Evolutionary conservation across 2,329 filamentous ascomycete genomes (phyloP).

Genomic region (Arthroderma uncinatum): DNA sequence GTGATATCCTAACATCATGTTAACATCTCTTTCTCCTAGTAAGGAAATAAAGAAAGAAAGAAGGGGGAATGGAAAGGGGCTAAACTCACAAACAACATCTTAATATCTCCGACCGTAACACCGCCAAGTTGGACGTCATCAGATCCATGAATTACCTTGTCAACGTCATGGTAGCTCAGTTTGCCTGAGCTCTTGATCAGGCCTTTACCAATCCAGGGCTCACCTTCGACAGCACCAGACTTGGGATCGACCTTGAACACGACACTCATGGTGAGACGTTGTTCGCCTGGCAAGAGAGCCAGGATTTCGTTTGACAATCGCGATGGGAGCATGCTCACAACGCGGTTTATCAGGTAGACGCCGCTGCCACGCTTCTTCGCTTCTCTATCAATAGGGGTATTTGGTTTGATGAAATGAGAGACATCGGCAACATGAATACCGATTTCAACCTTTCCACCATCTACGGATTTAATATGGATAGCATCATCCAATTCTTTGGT

Average conservation of each 20-base stretch:
- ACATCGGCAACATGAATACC: conserved; percentile 93
- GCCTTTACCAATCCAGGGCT: conserved; percentile 87
- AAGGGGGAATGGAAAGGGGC: not conserved
- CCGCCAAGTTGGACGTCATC: conserved; percentile 53
- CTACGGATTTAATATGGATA: conserved; percentile 74
- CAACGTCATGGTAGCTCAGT: conserved; percentile 73
- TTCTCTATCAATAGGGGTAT: conserved; percentile 90
- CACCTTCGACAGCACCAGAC: conserved; percentile 72
- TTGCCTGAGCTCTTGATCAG: conserved; percentile 87
- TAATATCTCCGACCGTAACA: conserved; percentile 63
- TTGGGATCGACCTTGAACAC: conserved; percentile 81
- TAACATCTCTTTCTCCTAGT: not conserved
- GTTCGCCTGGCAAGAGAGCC: conserved; percentile 74
- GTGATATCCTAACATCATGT: conserved; percentile 51
- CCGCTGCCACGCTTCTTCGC: conserved; percentile 96
- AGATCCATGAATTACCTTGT: conserved; percentile 59
- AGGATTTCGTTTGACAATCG: conserved; percentile 79
- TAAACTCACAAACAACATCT: conserved; percentile 57
- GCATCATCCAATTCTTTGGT: conserved; percentile 84
- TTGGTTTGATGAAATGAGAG: conserved; percentile 91
- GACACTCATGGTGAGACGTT: conserved; percentile 81
- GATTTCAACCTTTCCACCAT: conserved; percentile 80
- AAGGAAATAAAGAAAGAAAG: not conserved
- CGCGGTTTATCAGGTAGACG: conserved; percentile 87
- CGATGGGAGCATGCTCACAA: conserved; percentile 73